A percentile compares a stretch with the other conserved stretches of the same genome.
Evolutionary conservation across 2,329 filamentous ascomycete genomes (phyloP).

Genomic region (Colletotrichum paranaense): DNA sequence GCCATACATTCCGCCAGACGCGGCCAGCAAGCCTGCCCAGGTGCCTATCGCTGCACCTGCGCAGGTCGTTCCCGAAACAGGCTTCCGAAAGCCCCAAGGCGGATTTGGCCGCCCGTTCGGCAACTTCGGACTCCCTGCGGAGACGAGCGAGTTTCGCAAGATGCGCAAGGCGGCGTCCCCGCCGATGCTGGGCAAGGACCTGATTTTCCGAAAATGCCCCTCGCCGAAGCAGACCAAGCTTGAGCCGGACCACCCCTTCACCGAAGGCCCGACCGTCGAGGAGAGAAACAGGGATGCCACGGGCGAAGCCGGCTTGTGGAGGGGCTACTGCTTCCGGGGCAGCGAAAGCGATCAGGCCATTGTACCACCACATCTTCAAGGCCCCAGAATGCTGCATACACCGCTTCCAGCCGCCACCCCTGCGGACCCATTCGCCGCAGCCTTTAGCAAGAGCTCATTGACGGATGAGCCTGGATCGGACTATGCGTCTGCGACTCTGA

Average conservation of each 20-base stretch:
- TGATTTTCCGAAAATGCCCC: constrained; percentile 82
- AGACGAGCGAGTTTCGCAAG: constrained; percentile 54
- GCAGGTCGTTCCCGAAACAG: constrained; percentile 53
- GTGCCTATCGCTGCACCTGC: constrained; percentile 40
- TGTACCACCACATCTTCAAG: constrained; percentile 55
- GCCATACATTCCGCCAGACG: constrained; percentile 14
- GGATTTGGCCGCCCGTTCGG: constrained; percentile 58
- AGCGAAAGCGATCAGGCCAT: constrained; percentile 49
- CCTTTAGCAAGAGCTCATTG: constrained; percentile 50
- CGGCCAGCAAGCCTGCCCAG: constrained; percentile 25
- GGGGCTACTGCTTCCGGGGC: constrained; percentile 71
- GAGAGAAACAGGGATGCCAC: constrained; percentile 65
- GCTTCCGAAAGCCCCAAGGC: constrained; percentile 50
- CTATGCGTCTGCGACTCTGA: constrained; percentile 39
- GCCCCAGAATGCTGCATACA: constrained; percentile 62
- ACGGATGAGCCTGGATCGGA: constrained; percentile 53
- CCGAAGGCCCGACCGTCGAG: constrained; percentile 56
- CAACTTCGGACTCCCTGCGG: constrained; percentile 43
- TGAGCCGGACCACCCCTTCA: constrained; percentile 78
- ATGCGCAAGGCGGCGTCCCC: constrained; percentile 71
- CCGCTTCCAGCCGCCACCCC: constrained; percentile 56
- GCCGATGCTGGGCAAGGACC: constrained; percentile 87
- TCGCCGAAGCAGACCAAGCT: constrained; percentile 89
- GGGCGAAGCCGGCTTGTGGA: constrained; percentile 78
- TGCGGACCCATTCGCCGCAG: constrained; percentile 55